These are phyloP conservation scores for Mariannaea sp. DNA, from an alignment of 2,329 filamentous ascomycete species.

Conservation along the genomic window DNA sequence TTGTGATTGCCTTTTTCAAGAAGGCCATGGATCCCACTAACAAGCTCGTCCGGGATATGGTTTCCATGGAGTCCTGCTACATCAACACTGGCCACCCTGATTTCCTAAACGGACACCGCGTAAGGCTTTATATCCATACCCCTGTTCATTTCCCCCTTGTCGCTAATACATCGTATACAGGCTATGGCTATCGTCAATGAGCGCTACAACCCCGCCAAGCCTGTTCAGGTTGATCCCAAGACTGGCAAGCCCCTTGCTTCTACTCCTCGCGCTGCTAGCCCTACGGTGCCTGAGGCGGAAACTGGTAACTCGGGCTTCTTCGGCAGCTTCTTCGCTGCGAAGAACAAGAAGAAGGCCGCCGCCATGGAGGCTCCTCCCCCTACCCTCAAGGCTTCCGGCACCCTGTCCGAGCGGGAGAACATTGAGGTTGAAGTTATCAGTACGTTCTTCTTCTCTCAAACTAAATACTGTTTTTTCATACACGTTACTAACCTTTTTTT, in stretches of 20 bases:
- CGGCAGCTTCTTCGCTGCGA: slow-evolving; percentile 96
- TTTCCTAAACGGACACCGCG: slow-evolving; percentile 92
- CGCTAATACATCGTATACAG: slow-evolving; percentile 43
- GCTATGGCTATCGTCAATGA: slow-evolving; percentile 99
- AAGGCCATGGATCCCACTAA: slow-evolving; percentile 98
- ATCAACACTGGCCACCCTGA: slow-evolving; percentile 98
- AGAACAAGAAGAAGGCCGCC: slow-evolving; percentile 99
- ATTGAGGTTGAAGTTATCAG: slow-evolving; percentile 99
- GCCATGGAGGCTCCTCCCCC: slow-evolving; percentile 96
- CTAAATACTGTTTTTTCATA: not conserved
- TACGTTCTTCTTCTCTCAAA: slow-evolving; percentile 52
- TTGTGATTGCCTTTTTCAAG: slow-evolving; percentile 95
- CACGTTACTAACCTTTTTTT: slow-evolving; percentile 20
- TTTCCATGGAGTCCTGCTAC: slow-evolving; percentile 95
- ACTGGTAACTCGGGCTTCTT: slow-evolving; percentile 82
- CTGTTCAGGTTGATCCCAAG: slow-evolving; percentile 96
- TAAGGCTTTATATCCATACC: slow-evolving; percentile 45
- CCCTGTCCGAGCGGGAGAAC: slow-evolving; percentile 88
- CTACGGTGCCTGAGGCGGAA: slow-evolving; percentile 62
- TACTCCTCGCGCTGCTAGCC: slow-evolving; percentile 76
- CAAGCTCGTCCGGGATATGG: slow-evolving; percentile 91
- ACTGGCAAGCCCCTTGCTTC: slow-evolving; percentile 86
- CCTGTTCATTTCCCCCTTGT: not conserved
- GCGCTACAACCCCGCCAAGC: slow-evolving; percentile 78
- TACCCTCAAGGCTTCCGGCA: slow-evolving; percentile 91